A percentile compares a stretch with the other conserved stretches of the same genome.
Evolutionary conservation across 305 asterid species (phyloP).

Genomic region (Fraxinus nigra): DNA sequence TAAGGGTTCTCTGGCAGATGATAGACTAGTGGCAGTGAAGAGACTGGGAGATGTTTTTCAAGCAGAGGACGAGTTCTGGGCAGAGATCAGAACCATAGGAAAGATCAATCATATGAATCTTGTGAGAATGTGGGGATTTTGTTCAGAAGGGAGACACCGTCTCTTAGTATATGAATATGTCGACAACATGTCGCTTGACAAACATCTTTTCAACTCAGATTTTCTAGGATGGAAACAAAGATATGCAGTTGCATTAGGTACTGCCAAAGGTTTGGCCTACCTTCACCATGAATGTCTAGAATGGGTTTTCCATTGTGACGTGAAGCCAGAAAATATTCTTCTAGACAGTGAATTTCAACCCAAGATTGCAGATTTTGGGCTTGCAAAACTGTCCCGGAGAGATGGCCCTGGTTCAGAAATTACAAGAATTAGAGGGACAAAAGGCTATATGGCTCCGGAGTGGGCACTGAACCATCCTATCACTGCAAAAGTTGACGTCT

Average conservation of each 20-base stretch:
- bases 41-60: slow-evolving; percentile 50
- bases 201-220: slow-evolving; percentile 36
- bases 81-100: slow-evolving; percentile 58
- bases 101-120: slow-evolving; percentile 71
- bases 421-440: slow-evolving; percentile 60
- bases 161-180: slow-evolving; percentile 57
- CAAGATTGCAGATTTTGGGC: no score
- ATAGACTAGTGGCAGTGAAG: slow-evolving; percentile 57
- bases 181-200: slow-evolving; percentile 56
- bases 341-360: no score
- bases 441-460: slow-evolving; percentile 78
- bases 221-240: slow-evolving; percentile 51
- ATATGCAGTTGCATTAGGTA: no score
- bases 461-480: slow-evolving; percentile 67
- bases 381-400: no score
- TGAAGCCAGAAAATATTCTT: no score
- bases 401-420: slow-evolving; percentile 34
- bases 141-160: slow-evolving; percentile 44
- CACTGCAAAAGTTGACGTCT: slow-evolving; percentile 71
- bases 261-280: no score
- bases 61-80: slow-evolving; percentile 55
- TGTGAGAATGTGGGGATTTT: slow-evolving; percentile 69
- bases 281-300: no score
- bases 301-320: no score
- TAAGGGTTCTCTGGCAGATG: slow-evolving; percentile 55